These are phyloP conservation scores for Candida labiduridarum DNA, from an alignment of 1,139 yeast species.

Conservation along the genomic window DNA sequence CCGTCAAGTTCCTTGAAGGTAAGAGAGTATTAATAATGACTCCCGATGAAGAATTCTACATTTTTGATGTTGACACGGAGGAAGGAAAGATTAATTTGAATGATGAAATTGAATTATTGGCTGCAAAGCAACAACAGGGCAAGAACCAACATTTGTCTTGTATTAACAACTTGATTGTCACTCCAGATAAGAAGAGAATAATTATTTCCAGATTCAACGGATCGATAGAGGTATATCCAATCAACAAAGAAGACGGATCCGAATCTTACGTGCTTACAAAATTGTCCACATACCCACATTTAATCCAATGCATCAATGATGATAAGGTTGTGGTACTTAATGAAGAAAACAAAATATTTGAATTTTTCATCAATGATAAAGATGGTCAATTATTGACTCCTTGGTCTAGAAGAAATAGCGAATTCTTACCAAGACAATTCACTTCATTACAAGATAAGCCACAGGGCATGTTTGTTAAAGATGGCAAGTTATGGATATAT, in stretches of 20 bases:
- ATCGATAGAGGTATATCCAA: slow-evolving; percentile 54
- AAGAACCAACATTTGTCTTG: slow-evolving; percentile 40
- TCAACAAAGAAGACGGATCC: slow-evolving; percentile 16
- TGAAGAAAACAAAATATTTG: slow-evolving; percentile 74
- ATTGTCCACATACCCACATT: slow-evolving; percentile 61
- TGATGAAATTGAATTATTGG: slow-evolving; percentile 46
- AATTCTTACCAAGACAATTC: slow-evolving; percentile 70
- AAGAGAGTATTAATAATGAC: slow-evolving; percentile 57
- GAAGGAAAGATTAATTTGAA: slow-evolving; percentile 28
- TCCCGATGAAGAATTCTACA: slow-evolving; percentile 64
- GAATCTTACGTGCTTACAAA: slow-evolving; percentile 42
- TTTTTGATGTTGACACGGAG: slow-evolving; percentile 42
- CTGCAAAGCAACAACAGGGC: slow-evolving; percentile 18
- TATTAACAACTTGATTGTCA: slow-evolving; percentile 54
- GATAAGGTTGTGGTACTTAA: slow-evolving; percentile 66
- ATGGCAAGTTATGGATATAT: slow-evolving; percentile 69
- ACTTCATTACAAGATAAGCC: slow-evolving; percentile 66
- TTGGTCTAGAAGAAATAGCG: slow-evolving; percentile 84
- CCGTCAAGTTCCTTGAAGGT: slow-evolving; percentile 48
- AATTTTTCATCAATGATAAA: slow-evolving; percentile 49
- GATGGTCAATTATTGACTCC: slow-evolving; percentile 50
- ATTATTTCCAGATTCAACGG: slow-evolving; percentile 69
- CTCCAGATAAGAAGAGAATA: slow-evolving; percentile 44
- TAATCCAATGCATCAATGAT: slow-evolving; percentile 55
- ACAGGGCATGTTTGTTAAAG: slow-evolving; percentile 63